Evolutionary conservation across 1,284 basidiomycete genomes (phyloP).

Genomic region (Papiliotrema flavescens): DNA sequence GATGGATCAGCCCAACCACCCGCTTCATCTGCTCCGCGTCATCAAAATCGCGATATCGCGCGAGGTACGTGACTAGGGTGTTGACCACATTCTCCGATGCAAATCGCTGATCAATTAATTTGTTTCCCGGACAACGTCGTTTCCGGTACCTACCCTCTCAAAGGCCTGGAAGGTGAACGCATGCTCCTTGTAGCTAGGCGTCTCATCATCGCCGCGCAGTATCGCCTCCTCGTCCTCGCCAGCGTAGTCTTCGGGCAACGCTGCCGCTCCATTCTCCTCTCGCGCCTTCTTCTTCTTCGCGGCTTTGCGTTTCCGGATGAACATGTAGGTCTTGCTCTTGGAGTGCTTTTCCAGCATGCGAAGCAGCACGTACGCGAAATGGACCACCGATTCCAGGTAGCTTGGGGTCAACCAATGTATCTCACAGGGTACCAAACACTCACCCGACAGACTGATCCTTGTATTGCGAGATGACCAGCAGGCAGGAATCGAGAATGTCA

Average conservation of each 20-base stretch:
- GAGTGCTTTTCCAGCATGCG: slow-evolving; percentile 83
- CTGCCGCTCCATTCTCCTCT: slow-evolving; percentile 18
- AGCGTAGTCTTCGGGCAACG: slow-evolving; percentile 37
- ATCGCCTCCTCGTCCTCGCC: slow-evolving; percentile 51
- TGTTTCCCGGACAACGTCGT: not conserved
- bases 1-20: slow-evolving; percentile 77
- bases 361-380: slow-evolving; percentile 75
- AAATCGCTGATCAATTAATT: slow-evolving; percentile 60
- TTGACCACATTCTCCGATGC: slow-evolving; percentile 75
- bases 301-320: slow-evolving; percentile 66
- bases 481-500: slow-evolving; percentile 79
- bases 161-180: slow-evolving; percentile 85
- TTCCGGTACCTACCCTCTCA: slow-evolving; percentile 61
- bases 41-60: slow-evolving; percentile 73
- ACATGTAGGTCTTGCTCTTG: slow-evolving; percentile 67
- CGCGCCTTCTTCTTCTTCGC: slow-evolving; percentile 57
- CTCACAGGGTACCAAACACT: slow-evolving; percentile 14
- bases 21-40: slow-evolving; percentile 78
- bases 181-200: slow-evolving; percentile 68
- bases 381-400: slow-evolving; percentile 78
- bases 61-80: slow-evolving; percentile 74
- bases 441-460: slow-evolving; percentile 57
- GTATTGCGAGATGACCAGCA: slow-evolving; percentile 70
- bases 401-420: slow-evolving; percentile 32
- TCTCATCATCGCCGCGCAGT: slow-evolving; percentile 58